Evolutionary conservation across 78 protist genomes (phyloP).

Genomic region (Dictyostelium brefeldianum): DNA sequence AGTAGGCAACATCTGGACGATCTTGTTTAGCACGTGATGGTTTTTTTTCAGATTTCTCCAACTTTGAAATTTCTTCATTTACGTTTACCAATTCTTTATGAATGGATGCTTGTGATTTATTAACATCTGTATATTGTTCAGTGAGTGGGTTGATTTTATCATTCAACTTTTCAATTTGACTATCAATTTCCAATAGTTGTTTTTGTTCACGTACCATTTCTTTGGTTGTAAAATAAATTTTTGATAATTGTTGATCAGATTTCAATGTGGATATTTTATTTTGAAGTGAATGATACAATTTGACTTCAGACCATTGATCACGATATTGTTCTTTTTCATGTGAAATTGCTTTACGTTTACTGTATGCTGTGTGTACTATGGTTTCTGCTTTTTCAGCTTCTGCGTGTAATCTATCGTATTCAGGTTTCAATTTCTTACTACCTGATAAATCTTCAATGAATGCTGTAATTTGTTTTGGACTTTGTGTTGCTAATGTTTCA

Average conservation of each 20-base stretch:
- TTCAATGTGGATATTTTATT: background rate
- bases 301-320: constrained; percentile 93
- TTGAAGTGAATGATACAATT: constrained; percentile 48
- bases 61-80: constrained; percentile 6
- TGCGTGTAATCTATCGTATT: constrained; percentile 13
- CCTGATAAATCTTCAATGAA: constrained; percentile 91
- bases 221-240: constrained; percentile 71
- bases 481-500: constrained; percentile 88
- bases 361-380: constrained; percentile 15
- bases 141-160: constrained; percentile 23
- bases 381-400: constrained; percentile 75
- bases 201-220: background rate
- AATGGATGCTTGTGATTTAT: constrained; percentile 18
- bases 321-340: constrained; percentile 88
- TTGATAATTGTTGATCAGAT: constrained; percentile 59
- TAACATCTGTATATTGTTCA: background rate
- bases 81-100: constrained; percentile 48
- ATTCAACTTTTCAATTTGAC: background rate
- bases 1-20: no score
- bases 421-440: constrained; percentile 42
- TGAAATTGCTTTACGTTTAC: constrained; percentile 73
- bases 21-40: no score
- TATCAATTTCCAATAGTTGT: background rate
- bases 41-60: background rate
- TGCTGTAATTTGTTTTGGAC: constrained; percentile 92